A percentile compares a stretch with the other conserved stretches of the same genome.
phyloP scores from a whole-genome alignment of 257 asterid species.

The Leonotis leonurus region DNA sequence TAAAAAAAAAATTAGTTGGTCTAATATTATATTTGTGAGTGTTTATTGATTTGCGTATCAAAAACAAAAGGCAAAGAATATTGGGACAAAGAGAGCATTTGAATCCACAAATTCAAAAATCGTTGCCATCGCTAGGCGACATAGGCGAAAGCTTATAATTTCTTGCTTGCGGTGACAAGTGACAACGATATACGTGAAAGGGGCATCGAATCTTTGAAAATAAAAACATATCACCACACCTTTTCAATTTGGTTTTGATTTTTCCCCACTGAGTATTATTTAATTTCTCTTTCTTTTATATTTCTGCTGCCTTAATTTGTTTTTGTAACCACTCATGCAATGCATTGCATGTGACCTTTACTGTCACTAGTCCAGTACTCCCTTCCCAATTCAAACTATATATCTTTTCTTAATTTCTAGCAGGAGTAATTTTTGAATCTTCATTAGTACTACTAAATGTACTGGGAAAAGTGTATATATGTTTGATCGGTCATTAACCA shows the following conservation, averaged over 20 bases:
- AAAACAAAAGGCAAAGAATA: too few species aligned
- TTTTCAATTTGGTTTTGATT: slow-evolving; percentile 3
- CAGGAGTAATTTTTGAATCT: neutral
- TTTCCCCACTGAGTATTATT: too few species aligned
- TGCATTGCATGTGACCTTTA: too few species aligned
- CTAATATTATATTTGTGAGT: too few species aligned
- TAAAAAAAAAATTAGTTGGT: too few species aligned
- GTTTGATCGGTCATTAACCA: too few species aligned
- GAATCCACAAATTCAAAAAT: slow-evolving; percentile 58
- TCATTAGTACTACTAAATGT: too few species aligned
- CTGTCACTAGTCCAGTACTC: slow-evolving; percentile 7
- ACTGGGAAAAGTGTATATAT: too few species aligned
- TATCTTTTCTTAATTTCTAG: neutral
- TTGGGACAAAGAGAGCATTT: slow-evolving; percentile 5
- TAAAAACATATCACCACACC: slow-evolving; percentile 1
- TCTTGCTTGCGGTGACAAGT: slow-evolving; percentile 23
- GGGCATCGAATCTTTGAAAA: slow-evolving; percentile 14
- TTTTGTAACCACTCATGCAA: neutral
- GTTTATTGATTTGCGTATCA: too few species aligned
- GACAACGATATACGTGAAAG: slow-evolving; percentile 17
- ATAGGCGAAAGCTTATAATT: slow-evolving; percentile 19
- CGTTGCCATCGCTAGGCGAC: slow-evolving; percentile 59
- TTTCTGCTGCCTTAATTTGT: neutral
- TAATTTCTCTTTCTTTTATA: neutral
- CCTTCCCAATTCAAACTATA: neutral